Evolutionary conservation across 78 protist genomes (phyloP).

Genomic region (Protostelium mycophagum): DNA sequence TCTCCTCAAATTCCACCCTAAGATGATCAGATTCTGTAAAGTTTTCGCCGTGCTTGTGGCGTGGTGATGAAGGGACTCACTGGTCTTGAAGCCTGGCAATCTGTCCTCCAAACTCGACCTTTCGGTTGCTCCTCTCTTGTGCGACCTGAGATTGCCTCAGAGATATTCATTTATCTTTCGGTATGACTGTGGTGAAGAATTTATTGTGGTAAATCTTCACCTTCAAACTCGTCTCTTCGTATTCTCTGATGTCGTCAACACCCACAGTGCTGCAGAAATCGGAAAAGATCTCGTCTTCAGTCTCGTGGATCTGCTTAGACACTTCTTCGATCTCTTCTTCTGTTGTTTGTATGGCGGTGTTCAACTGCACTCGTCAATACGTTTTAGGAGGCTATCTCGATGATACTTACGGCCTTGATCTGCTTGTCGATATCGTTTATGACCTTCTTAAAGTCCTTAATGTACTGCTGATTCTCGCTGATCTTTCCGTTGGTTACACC

Average conservation of each 20-base stretch:
- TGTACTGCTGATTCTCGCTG: neutral
- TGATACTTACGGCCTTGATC: neutral
- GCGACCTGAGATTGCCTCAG: too few species aligned
- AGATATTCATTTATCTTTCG: too few species aligned
- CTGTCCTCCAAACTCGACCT: conserved; percentile 8
- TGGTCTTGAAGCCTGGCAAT: conserved; percentile 16
- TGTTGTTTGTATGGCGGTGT: neutral
- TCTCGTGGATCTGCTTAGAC: neutral
- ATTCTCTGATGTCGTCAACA: conserved; percentile 63
- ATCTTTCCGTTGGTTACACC: conserved; percentile 7
- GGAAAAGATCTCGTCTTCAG: conserved; percentile 43
- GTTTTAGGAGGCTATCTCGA: neutral
- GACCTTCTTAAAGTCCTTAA: neutral
- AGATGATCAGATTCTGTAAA: neutral
- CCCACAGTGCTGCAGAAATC: conserved; percentile 51
- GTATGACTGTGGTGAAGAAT: too few species aligned
- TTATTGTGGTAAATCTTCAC: too few species aligned
- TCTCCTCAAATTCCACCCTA: neutral
- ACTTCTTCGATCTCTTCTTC: conserved; percentile 2
- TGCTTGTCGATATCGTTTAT: conserved; percentile 3
- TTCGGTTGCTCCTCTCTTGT: neutral
- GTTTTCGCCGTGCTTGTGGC: too few species aligned
- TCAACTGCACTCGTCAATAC: neutral
- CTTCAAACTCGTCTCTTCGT: conserved; percentile 45
- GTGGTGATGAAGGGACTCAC: neutral